Conservation (phyloP, 768 basidiomycete species). For the Xanthoconium stramineum region DNA sequence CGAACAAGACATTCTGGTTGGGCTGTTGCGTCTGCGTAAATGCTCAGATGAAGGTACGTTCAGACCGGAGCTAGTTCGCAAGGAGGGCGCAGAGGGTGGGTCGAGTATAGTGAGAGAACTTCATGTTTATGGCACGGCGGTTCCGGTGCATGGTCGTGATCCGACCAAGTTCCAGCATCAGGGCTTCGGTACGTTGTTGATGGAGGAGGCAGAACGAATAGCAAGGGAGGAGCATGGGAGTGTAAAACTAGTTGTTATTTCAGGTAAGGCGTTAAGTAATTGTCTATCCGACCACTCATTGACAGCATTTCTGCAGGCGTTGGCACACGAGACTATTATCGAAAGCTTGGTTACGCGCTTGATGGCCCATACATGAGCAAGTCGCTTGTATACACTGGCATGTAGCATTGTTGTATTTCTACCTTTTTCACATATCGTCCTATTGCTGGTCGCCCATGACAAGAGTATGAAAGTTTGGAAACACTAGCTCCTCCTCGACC, state of each 20-base stretch:
- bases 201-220: slow-evolving; percentile 99
- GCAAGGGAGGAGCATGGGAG: slow-evolving; percentile 96
- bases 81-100: slow-evolving; percentile 68
- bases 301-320: slow-evolving; percentile 55
- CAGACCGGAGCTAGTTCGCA: slow-evolving; percentile 81
- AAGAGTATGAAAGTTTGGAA: slow-evolving; percentile 91
- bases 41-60: slow-evolving; percentile 98
- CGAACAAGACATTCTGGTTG: slow-evolving; percentile 93
- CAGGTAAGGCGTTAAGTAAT: slow-evolving; percentile 57
- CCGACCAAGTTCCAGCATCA: slow-evolving; percentile 98
- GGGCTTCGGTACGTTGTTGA: slow-evolving; percentile 95
- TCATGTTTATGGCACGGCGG: slow-evolving; percentile 97
- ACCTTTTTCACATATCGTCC: not conserved
- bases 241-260: slow-evolving; percentile 94
- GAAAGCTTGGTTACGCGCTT: slow-evolving; percentile 88
- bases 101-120: slow-evolving; percentile 93
- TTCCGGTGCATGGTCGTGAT: slow-evolving; percentile 94
- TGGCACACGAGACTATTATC: slow-evolving; percentile 96
- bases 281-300: not conserved
- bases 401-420: slow-evolving; percentile 8
- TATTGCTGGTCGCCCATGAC: slow-evolving; percentile 44
- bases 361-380: slow-evolving; percentile 99
- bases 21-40: slow-evolving; percentile 86
- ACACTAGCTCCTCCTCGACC: slow-evolving; percentile 92
- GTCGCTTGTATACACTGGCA: slow-evolving; percentile 42